These are phyloP conservation scores for Danielozyma ontarioensis DNA, from an alignment of 805 yeast species.

Conservation along the genomic window DNA sequence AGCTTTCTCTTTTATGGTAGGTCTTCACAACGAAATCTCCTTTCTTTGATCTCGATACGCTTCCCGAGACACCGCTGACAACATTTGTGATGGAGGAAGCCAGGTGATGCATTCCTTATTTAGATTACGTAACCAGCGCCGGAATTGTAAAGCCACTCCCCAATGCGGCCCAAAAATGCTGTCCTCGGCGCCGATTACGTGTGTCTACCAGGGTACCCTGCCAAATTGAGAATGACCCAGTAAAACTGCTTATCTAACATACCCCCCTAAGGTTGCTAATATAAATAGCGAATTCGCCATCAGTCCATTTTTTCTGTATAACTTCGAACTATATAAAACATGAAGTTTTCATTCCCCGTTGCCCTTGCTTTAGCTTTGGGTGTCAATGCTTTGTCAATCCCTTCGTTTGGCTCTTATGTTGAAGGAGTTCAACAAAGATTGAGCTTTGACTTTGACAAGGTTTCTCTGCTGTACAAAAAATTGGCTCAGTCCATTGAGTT, in stretches of 20 bases:
- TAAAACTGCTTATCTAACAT: not conserved
- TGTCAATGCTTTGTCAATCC: not conserved
- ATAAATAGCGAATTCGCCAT: too few relatives aligned
- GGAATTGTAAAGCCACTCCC: not conserved
- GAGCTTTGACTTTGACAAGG: constrained; percentile 1
- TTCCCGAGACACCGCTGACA: not conserved
- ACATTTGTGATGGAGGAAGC: not conserved
- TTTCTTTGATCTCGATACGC: not conserved
- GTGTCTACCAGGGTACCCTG: too few relatives aligned
- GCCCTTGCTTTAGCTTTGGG: not conserved
- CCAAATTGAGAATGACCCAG: not conserved
- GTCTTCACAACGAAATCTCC: constrained; percentile 41
- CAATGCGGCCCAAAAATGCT: not conserved
- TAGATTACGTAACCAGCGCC: not conserved
- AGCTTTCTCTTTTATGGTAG: constrained; percentile 33
- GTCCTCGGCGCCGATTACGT: too few relatives aligned
- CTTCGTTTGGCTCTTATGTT: not conserved
- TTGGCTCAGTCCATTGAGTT: constrained; percentile 4
- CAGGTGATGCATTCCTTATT: too few relatives aligned
- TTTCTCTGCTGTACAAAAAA: constrained; percentile 3
- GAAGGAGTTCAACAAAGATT: not conserved
- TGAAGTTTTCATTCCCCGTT: not conserved
- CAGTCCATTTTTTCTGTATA: too few relatives aligned
- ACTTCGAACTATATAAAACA: not conserved
- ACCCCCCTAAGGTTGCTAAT: too few relatives aligned